Conservation (phyloP, 345 rosid species). For the Leavenworthia alabamica region DNA sequence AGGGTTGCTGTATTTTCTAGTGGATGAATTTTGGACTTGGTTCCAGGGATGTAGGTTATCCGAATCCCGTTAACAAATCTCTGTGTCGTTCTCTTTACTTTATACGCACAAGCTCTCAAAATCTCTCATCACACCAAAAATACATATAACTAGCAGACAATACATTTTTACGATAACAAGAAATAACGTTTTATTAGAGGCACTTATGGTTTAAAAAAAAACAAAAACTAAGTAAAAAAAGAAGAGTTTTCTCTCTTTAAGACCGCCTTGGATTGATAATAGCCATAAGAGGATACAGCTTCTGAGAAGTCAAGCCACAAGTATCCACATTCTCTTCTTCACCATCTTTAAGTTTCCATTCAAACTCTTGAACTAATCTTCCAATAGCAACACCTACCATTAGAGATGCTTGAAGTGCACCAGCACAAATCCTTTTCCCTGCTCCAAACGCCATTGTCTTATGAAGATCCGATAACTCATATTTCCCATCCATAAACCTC, state of each 20-base stretch:
- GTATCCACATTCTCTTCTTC: conserved; percentile 66
- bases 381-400: conserved; percentile 56
- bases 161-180: too few species aligned
- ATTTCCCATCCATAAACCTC: conserved; percentile 50
- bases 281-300: conserved; percentile 65
- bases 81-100: too few species aligned
- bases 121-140: too few species aligned
- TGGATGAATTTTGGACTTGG: too few species aligned
- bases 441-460: conserved; percentile 95
- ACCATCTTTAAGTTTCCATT: conserved; percentile 58
- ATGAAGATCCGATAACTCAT: conserved; percentile 49
- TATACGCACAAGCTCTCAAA: too few species aligned
- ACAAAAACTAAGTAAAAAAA: background rate
- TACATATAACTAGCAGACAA: too few species aligned
- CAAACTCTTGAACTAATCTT: conserved; percentile 70
- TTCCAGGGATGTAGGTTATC: too few species aligned
- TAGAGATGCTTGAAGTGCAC: conserved; percentile 61
- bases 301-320: conserved; percentile 56
- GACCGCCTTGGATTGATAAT: conserved; percentile 45
- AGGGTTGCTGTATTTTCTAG: too few species aligned
- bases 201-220: too few species aligned
- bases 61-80: too few species aligned
- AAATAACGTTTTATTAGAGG: too few species aligned
- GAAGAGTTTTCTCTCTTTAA: background rate
- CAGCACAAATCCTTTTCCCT: conserved; percentile 74